Evolutionary conservation across 192 early-diverging fungal species (phyloP), one percentile per base, ranked within the genome.

Genomic region (Diversispora eburnea): DNA sequence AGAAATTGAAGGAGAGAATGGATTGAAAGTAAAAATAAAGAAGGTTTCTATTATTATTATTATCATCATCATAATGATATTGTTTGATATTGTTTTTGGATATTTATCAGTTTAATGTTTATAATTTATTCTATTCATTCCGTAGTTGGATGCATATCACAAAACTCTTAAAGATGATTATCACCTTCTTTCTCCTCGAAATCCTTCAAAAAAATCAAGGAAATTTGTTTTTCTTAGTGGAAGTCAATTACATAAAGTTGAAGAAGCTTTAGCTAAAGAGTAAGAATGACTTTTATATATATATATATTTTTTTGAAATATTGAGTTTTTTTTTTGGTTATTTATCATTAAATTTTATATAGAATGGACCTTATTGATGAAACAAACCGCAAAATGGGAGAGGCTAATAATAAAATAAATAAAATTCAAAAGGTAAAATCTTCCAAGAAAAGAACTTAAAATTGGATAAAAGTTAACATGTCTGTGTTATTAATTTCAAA

Each of bases 231-330:
- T 66, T 13, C 45, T 66, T 19, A 66, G 45, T 25, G 64, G 64
- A 66, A 66, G 46, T 33, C 64, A 66, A 66, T 47, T 66, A 25
- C n/a, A 46, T 15, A 66, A 66, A 66, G 64, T 66, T 22, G 64
- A 49, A 20, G 8, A 12, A 10, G 64, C 64, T 19, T 47, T 66
- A 19, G 9, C 0, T 49, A 8, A 66, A 66, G 64, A 66, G 64
- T 66, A 22, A 49, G 64, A 25, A 12, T 22, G 7, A 33, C 19
- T 45, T 41, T 15, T 7, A 15, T 63, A 46, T 22, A 8, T 22
- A 5, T 9, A n/a, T 15, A 15, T 49, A 25, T 22, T 46, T 3
- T 12, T 22, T 48, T 66, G 3, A 20, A 4, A 15, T n/a, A 33
- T 49, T 2, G 25, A 49, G 22, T 19, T 17, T 17, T 52, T 20